A percentile compares a stretch with the other conserved stretches of the same genome.
phyloP scores from a whole-genome alignment of 176 grass and related monocot genomes.

The maize (Zea mays) region DNA sequence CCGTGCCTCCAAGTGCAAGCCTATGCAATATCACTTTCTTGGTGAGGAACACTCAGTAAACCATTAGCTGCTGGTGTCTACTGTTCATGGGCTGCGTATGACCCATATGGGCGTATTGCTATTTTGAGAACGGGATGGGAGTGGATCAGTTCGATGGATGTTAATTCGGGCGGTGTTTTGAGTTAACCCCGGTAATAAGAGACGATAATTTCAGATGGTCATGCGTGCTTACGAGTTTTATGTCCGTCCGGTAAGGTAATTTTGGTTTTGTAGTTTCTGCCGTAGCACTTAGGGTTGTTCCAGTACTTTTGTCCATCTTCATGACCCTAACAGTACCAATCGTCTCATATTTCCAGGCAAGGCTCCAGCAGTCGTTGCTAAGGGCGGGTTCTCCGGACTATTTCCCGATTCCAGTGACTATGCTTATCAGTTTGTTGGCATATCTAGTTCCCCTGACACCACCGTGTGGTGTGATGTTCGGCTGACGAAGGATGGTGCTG shows the following conservation, averaged over 20 bases:
- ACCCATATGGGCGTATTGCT: no score
- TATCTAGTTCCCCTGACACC: constrained; percentile 11
- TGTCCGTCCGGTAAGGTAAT: neutral
- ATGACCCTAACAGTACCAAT: constrained; percentile 15
- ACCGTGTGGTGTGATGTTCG: constrained; percentile 64
- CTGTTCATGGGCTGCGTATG: no score
- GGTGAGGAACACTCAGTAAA: no score
- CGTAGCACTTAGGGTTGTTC: neutral
- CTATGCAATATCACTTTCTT: no score
- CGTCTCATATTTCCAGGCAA: constrained; percentile 55
- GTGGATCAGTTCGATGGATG: neutral
- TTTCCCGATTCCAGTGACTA: constrained; percentile 66
- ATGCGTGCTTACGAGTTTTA: neutral
- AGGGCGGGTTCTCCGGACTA: constrained; percentile 79
- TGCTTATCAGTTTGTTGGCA: constrained; percentile 32
- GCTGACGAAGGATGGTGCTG: constrained; percentile 63
- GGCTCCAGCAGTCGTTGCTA: constrained; percentile 58
- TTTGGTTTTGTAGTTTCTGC: constrained; percentile 12
- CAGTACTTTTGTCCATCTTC: neutral
- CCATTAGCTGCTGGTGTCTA: no score
- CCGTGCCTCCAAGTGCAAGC: no score
- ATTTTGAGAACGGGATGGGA: constrained; percentile 3
- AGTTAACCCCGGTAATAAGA: neutral
- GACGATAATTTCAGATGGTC: neutral
- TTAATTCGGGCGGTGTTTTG: neutral